phyloP scores from a whole-genome alignment of 371 early-diverging fungal species.

The Parasitella parasitica region DNA sequence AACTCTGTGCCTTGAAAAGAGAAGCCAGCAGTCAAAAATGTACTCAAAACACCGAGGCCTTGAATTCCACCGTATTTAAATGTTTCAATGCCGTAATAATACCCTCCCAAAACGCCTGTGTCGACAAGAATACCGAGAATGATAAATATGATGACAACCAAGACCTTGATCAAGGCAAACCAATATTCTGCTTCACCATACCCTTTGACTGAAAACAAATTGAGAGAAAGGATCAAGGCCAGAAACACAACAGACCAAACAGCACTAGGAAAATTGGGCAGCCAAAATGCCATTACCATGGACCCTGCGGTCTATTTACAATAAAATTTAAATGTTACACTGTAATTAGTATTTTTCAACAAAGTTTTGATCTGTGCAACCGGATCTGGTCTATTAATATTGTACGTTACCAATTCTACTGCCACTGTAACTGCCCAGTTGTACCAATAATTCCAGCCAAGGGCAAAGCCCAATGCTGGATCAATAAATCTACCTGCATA shows the following conservation, averaged over 20 bases:
- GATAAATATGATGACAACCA: conserved; percentile 66
- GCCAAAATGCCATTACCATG: conserved; percentile 66
- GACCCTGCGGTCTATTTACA: conserved; percentile 28
- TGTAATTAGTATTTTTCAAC: not conserved
- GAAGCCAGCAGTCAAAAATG: conserved; percentile 81
- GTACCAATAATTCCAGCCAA: conserved; percentile 79
- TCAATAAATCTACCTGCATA: conserved; percentile 85
- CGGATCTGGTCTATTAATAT: no score
- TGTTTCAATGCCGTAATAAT: conserved; percentile 28
- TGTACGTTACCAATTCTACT: conserved; percentile 60
- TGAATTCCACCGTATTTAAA: conserved; percentile 36
- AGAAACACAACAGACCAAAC: conserved; percentile 55
- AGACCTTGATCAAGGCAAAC: conserved; percentile 69
- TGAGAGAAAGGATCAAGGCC: conserved; percentile 46
- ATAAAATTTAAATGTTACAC: not conserved
- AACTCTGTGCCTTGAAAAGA: conserved; percentile 87
- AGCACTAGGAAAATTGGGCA: conserved; percentile 56
- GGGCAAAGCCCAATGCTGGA: conserved; percentile 82
- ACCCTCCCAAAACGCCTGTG: conserved; percentile 50
- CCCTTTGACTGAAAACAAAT: conserved; percentile 55
- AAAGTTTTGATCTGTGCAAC: conserved; percentile 1
- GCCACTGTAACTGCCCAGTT: conserved; percentile 86
- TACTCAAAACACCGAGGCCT: conserved; percentile 38
- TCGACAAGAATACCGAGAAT: conserved; percentile 63
- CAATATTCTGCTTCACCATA: conserved; percentile 69